phyloP scores from a whole-genome alignment of 2,329 filamentous ascomycete genomes.

The Pseudogymnoascus sp. region DNA sequence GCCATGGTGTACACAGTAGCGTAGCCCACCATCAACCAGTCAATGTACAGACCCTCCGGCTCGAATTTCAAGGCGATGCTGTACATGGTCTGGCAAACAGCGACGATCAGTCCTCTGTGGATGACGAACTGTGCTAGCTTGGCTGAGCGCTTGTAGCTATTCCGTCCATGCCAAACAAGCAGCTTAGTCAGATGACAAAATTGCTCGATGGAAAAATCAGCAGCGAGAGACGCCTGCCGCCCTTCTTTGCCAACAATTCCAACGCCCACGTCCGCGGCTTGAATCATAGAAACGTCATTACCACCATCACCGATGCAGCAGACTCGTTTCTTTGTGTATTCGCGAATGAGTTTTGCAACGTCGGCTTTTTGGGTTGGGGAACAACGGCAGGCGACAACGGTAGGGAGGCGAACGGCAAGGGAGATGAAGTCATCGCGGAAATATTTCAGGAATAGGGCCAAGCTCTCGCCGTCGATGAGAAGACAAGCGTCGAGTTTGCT shows the following conservation, averaged over 20 bases:
- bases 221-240: conserved; percentile 84
- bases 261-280: conserved; percentile 94
- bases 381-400: conserved; percentile 92
- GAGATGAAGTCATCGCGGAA: conserved; percentile 82
- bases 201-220: conserved; percentile 93
- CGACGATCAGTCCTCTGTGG: conserved; percentile 90
- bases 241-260: conserved; percentile 98
- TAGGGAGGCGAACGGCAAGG: conserved; percentile 76
- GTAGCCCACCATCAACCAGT: conserved; percentile 96
- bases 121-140: conserved; percentile 98
- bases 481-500: conserved; percentile 82
- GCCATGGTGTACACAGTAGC: conserved; percentile 91
- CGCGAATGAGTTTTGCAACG: conserved; percentile 80
- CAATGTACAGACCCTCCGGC: conserved; percentile 87
- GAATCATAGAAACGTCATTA: conserved; percentile 98
- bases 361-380: conserved; percentile 97
- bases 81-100: conserved; percentile 94
- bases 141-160: conserved; percentile 91
- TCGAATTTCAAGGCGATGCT: conserved; percentile 89
- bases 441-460: conserved; percentile 73
- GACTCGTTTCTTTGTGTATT: conserved; percentile 86
- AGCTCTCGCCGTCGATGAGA: conserved; percentile 88
- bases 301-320: conserved; percentile 97
- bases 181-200: conserved; percentile 94
- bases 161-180: conserved; percentile 97